Percentiles rank a stretch among this genome's conserved stretches.
Evolutionary conservation across 768 basidiomycete genomes (phyloP).

Genomic region (Collybiopsis luxurians): DNA sequence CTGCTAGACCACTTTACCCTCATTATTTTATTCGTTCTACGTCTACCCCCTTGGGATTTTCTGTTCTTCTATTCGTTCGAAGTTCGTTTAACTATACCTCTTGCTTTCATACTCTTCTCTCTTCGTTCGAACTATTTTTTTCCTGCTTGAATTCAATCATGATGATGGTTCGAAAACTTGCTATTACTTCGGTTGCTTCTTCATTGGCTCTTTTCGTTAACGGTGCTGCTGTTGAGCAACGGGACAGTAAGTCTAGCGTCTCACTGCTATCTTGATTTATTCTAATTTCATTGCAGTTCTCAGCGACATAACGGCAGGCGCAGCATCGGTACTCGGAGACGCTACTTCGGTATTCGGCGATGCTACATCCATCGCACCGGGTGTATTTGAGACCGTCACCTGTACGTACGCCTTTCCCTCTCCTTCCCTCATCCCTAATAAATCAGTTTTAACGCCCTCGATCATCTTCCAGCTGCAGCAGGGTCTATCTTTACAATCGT

Average conservation of each 20-base stretch:
- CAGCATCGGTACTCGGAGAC: neutral
- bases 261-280: too few relatives aligned
- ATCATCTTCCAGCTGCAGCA: neutral
- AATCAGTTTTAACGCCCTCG: too few relatives aligned
- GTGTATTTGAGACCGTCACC: constrained; percentile 3
- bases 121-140: neutral
- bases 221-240: neutral
- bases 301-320: constrained; percentile 5
- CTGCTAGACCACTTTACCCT: too few relatives aligned
- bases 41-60: too few relatives aligned
- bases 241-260: neutral
- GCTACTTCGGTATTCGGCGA: neutral
- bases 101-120: too few relatives aligned
- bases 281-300: neutral
- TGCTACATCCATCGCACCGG: constrained; percentile 1
- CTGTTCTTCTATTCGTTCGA: too few relatives aligned
- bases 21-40: too few relatives aligned
- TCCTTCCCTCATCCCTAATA: neutral
- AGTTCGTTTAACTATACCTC: too few relatives aligned
- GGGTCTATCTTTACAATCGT: neutral
- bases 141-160: neutral
- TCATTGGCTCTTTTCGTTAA: neutral
- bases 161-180: neutral
- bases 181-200: neutral
- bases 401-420: neutral